phyloP scores from a whole-genome alignment of 345 rosid genomes.

The Arabis alpina region DNA sequence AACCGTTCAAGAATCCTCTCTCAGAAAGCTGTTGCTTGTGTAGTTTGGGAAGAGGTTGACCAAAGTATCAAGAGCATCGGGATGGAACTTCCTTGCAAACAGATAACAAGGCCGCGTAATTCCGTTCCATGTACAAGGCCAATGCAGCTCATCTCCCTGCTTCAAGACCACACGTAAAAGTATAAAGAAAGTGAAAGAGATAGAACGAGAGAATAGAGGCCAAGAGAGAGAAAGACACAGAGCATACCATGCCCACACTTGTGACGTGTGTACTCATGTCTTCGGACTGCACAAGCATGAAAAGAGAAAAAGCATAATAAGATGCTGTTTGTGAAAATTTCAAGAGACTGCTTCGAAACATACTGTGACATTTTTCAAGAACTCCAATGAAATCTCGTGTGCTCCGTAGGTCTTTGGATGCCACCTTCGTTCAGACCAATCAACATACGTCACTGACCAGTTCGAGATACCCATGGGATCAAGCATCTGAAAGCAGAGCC shows the following conservation, averaged over 20 bases:
- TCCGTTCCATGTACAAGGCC: conserved; percentile 92
- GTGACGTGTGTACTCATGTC: conserved; percentile 75
- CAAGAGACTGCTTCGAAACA: not conserved
- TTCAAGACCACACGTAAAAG: conserved; percentile 34
- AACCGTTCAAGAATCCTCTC: conserved; percentile 35
- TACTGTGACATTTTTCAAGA: conserved; percentile 83
- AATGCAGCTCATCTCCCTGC: conserved; percentile 64
- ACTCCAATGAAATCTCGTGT: conserved; percentile 59
- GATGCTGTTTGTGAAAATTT: not conserved
- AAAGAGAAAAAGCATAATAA: conserved; percentile 4
- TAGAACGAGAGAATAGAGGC: not conserved
- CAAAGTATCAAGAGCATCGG: conserved; percentile 68
- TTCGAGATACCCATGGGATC: conserved; percentile 93
- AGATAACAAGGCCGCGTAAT: conserved; percentile 89
- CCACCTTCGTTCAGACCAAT: conserved; percentile 99
- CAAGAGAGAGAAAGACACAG: not conserved
- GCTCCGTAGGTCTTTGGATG: conserved; percentile 83
- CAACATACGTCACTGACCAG: conserved; percentile 93
- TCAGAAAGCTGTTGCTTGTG: conserved; percentile 46
- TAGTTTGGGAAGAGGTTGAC: conserved; percentile 76
- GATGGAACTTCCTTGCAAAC: conserved; percentile 88
- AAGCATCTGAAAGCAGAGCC: conserved; percentile 58
- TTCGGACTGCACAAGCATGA: conserved; percentile 62
- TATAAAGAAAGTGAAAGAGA: not conserved
- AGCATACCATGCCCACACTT: conserved; percentile 63